phyloP scores from a whole-genome alignment of 306 rosid species.

The Vigna angularis region DNA sequence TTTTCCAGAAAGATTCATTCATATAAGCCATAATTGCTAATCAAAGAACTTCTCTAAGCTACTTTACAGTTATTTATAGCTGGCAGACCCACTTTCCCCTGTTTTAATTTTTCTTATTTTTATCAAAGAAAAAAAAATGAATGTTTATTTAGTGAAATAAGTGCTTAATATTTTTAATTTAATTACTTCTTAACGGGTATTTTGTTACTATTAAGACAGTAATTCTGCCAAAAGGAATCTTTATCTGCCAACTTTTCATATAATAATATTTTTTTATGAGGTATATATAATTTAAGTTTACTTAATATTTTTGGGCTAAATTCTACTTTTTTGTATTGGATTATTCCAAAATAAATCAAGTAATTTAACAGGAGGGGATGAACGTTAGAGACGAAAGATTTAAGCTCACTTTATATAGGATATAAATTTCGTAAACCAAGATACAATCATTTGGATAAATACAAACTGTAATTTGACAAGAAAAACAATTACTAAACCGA shows the following conservation, averaged over 20 bases:
- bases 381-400: too few species aligned
- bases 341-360: too few species aligned
- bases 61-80: neutral
- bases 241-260: slow-evolving; percentile 18
- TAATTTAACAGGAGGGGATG: too few species aligned
- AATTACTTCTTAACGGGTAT: neutral
- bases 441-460: too few species aligned
- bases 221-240: neutral
- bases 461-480: too few species aligned
- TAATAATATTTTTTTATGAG: neutral
- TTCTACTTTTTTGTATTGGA: too few species aligned
- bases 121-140: neutral
- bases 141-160: neutral
- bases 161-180: neutral
- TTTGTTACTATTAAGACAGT: neutral
- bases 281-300: too few species aligned
- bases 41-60: slow-evolving; percentile 7
- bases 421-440: too few species aligned
- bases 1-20: slow-evolving; percentile 18
- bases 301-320: too few species aligned
- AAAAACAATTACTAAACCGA: too few species aligned
- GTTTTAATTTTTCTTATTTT: neutral
- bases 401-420: too few species aligned
- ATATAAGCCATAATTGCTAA: slow-evolving; percentile 26
- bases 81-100: neutral